Conservation (phyloP, 2,329 filamentous ascomycete species). For the Pseudodiploospora longispora region DNA sequence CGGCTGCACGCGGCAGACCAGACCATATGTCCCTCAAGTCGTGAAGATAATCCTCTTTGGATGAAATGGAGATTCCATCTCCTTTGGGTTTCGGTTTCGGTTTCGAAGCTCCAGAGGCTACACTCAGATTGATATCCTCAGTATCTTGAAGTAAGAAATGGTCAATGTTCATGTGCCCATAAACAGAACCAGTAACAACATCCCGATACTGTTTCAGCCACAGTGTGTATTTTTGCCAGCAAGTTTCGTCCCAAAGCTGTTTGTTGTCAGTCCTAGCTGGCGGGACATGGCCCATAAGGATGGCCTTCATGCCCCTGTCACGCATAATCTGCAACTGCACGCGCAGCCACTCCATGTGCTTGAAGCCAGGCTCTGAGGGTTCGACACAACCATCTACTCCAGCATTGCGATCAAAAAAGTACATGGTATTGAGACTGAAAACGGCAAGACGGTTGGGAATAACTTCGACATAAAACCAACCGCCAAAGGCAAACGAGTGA, state of each 20-base stretch:
- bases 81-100: conserved; percentile 15
- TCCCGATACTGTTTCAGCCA: conserved; percentile 90
- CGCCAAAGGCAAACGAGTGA: conserved; percentile 84
- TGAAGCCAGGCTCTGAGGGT: conserved; percentile 77
- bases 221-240: conserved; percentile 94
- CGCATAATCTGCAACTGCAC: conserved; percentile 81
- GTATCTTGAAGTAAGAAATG: conserved; percentile 92
- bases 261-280: conserved; percentile 81
- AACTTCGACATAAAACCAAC: conserved; percentile 92
- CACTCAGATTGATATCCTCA: conserved; percentile 58
- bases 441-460: conserved; percentile 79
- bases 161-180: conserved; percentile 97
- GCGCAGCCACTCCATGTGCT: conserved; percentile 93
- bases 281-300: conserved; percentile 88
- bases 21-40: conserved; percentile 75
- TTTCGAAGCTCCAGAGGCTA: conserved; percentile 19
- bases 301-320: conserved; percentile 81
- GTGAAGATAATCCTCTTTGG: conserved; percentile 63
- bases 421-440: conserved; percentile 92
- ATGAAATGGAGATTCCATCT: conserved; percentile 51
- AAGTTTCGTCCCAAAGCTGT: conserved; percentile 88
- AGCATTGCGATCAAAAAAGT: conserved; percentile 89
- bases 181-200: conserved; percentile 70
- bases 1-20: conserved; percentile 52
- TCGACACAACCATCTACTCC: conserved; percentile 83